Evolutionary conservation across 768 basidiomycete genomes (phyloP).

Genomic region (Termitomyces sp.): DNA sequence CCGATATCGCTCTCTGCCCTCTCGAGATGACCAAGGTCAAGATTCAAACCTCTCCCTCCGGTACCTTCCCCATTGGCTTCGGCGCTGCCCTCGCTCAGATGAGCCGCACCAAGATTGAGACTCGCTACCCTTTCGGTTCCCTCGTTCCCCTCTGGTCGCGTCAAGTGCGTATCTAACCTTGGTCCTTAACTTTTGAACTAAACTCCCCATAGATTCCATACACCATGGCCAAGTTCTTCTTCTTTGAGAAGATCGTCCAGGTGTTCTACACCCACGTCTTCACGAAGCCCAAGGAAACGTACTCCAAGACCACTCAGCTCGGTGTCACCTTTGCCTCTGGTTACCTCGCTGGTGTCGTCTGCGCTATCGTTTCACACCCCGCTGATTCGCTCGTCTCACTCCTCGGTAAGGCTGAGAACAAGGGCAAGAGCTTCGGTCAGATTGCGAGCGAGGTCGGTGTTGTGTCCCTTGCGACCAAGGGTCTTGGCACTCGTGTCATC

Average conservation of each 20-base stretch:
- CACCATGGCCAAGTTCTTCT: slow-evolving; percentile 99
- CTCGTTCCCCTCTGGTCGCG: slow-evolving; percentile 85
- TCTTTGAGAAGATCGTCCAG: slow-evolving; percentile 86
- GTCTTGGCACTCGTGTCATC: slow-evolving; percentile 81
- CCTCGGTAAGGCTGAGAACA: slow-evolving; percentile 87
- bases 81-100: slow-evolving; percentile 70
- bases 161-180: slow-evolving; percentile 44
- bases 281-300: slow-evolving; percentile 70
- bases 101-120: slow-evolving; percentile 59
- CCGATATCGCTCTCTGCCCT: slow-evolving; percentile 94
- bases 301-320: slow-evolving; percentile 81
- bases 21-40: slow-evolving; percentile 93
- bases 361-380: slow-evolving; percentile 94
- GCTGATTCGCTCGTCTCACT: slow-evolving; percentile 91
- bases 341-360: slow-evolving; percentile 93
- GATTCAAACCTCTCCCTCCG: slow-evolving; percentile 72
- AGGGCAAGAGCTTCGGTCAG: slow-evolving; percentile 69
- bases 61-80: slow-evolving; percentile 76
- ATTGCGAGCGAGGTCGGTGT: slow-evolving; percentile 72
- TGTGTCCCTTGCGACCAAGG: slow-evolving; percentile 67
- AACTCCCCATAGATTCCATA: slow-evolving; percentile 70
- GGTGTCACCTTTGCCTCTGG: slow-evolving; percentile 87
- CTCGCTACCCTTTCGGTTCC: slow-evolving; percentile 83
- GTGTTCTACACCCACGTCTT: slow-evolving; percentile 88
- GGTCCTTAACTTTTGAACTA: neutral